phyloP scores from a whole-genome alignment of 179 eudicot genomes.

The Spergularia azorica region DNA sequence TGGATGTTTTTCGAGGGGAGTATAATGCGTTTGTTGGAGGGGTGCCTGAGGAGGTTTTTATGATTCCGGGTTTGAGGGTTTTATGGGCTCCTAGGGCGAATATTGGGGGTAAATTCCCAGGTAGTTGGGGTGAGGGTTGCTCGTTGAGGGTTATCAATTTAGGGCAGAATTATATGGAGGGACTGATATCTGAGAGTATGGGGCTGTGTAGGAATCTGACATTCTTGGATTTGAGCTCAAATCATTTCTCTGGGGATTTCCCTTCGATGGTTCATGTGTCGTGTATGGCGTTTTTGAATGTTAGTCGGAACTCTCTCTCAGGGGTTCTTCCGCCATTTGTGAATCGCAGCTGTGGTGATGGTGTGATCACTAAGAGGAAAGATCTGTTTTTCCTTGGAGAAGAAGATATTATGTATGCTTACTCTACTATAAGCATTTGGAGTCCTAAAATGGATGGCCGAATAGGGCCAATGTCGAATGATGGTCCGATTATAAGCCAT shows the following conservation, averaged over 20 bases:
- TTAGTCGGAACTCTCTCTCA: constrained; percentile 46
- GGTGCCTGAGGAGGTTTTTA: constrained; percentile 45
- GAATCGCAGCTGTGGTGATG: constrained; percentile 32
- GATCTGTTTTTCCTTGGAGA: constrained; percentile 23
- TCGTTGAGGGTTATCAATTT: constrained; percentile 50
- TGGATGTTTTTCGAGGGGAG: constrained; percentile 45
- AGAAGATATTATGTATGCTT: constrained; percentile 34
- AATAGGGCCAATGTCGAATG: constrained; percentile 12
- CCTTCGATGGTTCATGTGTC: constrained; percentile 45
- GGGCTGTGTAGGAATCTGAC: constrained; percentile 48
- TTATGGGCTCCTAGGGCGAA: constrained; percentile 70
- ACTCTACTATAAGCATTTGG: constrained; percentile 34
- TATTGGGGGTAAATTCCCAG: constrained; percentile 46
- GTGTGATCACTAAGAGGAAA: constrained; percentile 23
- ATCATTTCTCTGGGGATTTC: constrained; percentile 43
- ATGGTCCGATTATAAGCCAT: constrained; percentile 34
- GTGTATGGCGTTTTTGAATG: constrained; percentile 48
- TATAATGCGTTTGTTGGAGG: constrained; percentile 63
- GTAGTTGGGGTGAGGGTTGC: constrained; percentile 39
- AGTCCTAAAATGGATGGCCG: constrained; percentile 23
- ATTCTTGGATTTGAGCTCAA: constrained; percentile 50
- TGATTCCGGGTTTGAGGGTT: constrained; percentile 48
- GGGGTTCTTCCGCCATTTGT: constrained; percentile 34
- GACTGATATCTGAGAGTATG: constrained; percentile 37
- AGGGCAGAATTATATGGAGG: constrained; percentile 51